Conservation (phyloP, 306 rosid species). For the Herpetospermum pedunculosum region DNA sequence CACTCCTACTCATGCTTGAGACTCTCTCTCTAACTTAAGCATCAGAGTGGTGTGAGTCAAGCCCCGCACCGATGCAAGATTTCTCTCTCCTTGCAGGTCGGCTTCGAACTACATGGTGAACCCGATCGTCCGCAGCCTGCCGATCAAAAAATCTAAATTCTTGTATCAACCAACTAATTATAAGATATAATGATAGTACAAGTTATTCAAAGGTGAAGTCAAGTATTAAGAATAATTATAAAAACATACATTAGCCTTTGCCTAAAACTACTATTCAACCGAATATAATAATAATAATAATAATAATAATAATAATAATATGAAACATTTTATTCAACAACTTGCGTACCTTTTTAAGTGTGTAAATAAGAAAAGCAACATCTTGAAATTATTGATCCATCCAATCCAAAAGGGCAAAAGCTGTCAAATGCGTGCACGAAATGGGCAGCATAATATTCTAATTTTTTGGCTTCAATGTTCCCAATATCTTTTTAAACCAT, state of each 20-base stretch:
- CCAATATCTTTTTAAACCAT: not conserved
- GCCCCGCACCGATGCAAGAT: too few relatives aligned
- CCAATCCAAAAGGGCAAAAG: constrained; percentile 4
- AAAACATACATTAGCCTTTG: not conserved
- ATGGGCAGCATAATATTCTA: not conserved
- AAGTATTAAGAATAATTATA: too few relatives aligned
- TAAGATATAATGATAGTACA: too few relatives aligned
- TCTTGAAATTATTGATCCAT: not conserved
- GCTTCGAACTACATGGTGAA: too few relatives aligned
- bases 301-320: not conserved
- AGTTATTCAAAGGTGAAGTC: too few relatives aligned
- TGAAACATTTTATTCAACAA: not conserved
- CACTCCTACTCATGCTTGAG: too few relatives aligned
- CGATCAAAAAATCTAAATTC: too few relatives aligned
- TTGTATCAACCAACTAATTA: too few relatives aligned
- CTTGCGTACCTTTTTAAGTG: not conserved
- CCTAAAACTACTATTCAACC: not conserved
- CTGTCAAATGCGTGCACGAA: not conserved
- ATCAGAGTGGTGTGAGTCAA: too few relatives aligned
- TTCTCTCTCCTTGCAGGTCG: too few relatives aligned
- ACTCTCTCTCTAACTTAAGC: too few relatives aligned
- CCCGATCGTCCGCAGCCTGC: too few relatives aligned
- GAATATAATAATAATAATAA: not conserved
- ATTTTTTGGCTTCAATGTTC: not conserved
- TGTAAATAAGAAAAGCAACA: not conserved